A percentile compares a stretch with the other conserved stretches of the same genome.
Evolutionary conservation across 2,329 filamentous ascomycete species (phyloP).

Genomic region (Penicillium sp.): DNA sequence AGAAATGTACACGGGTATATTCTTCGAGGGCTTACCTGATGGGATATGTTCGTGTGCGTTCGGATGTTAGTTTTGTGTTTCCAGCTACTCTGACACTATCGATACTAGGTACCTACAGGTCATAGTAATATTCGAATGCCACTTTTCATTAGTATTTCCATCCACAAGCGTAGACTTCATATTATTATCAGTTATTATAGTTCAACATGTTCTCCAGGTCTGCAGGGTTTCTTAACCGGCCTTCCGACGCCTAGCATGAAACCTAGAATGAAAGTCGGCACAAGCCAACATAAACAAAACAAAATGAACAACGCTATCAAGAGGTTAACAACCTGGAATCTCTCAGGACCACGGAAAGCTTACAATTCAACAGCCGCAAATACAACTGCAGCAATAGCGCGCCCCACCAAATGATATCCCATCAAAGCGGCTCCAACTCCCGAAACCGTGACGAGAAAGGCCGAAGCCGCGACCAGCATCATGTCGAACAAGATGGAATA

Average conservation of each 20-base stretch:
- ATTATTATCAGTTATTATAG: no score
- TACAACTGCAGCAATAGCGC: not conserved
- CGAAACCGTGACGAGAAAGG: not conserved
- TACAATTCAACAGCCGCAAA: not conserved
- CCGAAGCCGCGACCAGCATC: not conserved
- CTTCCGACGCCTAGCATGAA: not conserved
- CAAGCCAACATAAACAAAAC: not conserved
- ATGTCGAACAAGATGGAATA: not conserved
- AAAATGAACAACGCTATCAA: not conserved
- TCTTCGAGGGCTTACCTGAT: not conserved
- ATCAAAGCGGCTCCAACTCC: not conserved
- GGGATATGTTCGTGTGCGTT: no score
- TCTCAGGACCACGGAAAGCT: not conserved
- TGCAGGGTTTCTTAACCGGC: no score
- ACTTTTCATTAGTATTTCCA: no score
- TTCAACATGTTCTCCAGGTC: no score
- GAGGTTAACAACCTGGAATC: not conserved
- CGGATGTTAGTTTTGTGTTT: not conserved
- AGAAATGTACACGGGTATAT: not conserved
- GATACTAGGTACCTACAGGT: no score
- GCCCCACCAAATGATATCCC: not conserved
- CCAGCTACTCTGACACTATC: not conserved
- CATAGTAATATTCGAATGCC: no score
- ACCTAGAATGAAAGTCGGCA: not conserved
- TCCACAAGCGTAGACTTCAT: no score